Conservation (phyloP, 169 alveolate genomes). For the Cyclospora cayetanensis region DNA sequence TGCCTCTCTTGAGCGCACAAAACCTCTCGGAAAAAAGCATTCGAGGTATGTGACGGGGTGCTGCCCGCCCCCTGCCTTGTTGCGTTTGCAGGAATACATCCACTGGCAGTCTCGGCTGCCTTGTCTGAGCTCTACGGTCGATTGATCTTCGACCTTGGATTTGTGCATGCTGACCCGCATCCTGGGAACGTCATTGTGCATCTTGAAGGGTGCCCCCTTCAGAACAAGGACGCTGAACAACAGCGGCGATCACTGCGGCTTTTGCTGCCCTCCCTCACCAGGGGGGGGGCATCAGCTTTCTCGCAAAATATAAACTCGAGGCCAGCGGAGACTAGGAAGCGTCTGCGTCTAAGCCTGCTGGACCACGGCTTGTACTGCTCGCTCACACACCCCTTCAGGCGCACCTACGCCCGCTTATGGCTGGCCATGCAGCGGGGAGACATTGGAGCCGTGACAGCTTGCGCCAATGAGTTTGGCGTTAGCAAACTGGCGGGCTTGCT, state of each 20-base stretch:
- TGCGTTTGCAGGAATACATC: conserved; percentile 66
- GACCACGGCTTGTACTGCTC: conserved; percentile 75
- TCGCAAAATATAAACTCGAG: not conserved
- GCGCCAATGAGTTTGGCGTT: conserved; percentile 63
- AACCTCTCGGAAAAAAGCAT: no score
- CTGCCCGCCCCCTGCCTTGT: not conserved
- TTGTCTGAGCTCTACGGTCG: conserved; percentile 56
- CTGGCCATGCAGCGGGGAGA: conserved; percentile 69
- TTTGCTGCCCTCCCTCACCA: conserved; percentile 15
- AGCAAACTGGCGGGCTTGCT: conserved; percentile 59
- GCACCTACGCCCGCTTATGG: conserved; percentile 72
- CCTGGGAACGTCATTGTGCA: conserved; percentile 90
- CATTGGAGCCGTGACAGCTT: conserved; percentile 23
- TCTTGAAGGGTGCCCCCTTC: not conserved
- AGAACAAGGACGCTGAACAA: not conserved
- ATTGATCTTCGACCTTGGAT: conserved; percentile 81
- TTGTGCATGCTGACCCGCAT: conserved; percentile 93
- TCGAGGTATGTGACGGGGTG: no score
- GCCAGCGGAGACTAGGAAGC: not conserved
- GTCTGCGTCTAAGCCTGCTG: conserved; percentile 60
- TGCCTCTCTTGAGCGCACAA: no score
- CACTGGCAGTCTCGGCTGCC: conserved; percentile 71
- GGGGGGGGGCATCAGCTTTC: not conserved
- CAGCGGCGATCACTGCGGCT: not conserved
- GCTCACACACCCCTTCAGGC: conserved; percentile 42